phyloP scores from a whole-genome alignment of 371 early-diverging fungal species.

The Mortierella sp. region DNA sequence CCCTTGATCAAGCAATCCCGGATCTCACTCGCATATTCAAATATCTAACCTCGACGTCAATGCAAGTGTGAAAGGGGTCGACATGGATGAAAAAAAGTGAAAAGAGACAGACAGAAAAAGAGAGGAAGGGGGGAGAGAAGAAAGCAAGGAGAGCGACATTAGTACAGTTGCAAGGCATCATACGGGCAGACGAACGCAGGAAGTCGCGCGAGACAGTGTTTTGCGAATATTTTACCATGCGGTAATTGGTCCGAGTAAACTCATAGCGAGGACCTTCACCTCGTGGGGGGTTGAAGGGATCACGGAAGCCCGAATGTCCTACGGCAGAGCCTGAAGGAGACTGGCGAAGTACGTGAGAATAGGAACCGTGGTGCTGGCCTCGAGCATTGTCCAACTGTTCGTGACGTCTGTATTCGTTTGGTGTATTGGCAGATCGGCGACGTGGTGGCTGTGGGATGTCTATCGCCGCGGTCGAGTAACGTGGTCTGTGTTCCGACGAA shows the following conservation, averaged over 20 bases:
- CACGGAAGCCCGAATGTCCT: conserved; percentile 11
- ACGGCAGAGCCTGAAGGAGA: not conserved
- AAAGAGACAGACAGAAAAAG: not conserved
- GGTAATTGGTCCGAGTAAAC: conserved; percentile 32
- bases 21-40: conserved; percentile 52
- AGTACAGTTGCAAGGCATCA: not conserved
- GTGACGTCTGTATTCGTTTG: conserved; percentile 3
- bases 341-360: not conserved
- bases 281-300: conserved; percentile 1
- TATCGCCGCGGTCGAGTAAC: conserved; percentile 27
- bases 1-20: conserved; percentile 53
- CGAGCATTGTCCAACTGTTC: conserved; percentile 17
- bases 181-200: not conserved
- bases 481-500: not conserved
- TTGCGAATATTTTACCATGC: conserved; percentile 27
- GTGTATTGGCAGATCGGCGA: conserved; percentile 12
- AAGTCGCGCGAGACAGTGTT: not conserved
- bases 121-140: not conserved
- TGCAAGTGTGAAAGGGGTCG: not conserved
- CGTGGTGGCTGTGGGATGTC: conserved; percentile 40
- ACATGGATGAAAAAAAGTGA: not conserved
- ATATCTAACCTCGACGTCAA: conserved; percentile 31
- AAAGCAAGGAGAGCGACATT: not conserved
- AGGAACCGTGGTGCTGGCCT: not conserved
- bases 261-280: conserved; percentile 30